A percentile compares a stretch with the other conserved stretches of the same genome.
Conservation (phyloP, 2,329 filamentous ascomycete genomes). For the Ambrosiella cleistominuta region DNA sequence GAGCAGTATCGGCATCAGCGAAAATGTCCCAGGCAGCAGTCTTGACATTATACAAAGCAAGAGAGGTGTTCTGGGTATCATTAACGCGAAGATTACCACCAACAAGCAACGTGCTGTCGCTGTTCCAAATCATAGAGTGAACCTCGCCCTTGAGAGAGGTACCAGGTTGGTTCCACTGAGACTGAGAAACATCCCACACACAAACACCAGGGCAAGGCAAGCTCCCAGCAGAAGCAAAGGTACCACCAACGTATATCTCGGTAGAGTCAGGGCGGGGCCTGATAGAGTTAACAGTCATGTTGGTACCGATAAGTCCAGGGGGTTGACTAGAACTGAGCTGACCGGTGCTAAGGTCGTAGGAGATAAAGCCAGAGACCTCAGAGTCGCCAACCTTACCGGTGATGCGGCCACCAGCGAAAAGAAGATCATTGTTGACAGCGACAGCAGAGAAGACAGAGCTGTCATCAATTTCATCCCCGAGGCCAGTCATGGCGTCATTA, state of each 20-base stretch:
- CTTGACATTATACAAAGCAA: constrained; percentile 58
- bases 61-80: constrained; percentile 39
- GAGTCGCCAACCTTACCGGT: constrained; percentile 49
- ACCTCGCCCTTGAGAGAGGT: constrained; percentile 53
- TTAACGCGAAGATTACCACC: constrained; percentile 60
- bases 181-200: constrained; percentile 50
- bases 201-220: constrained; percentile 72
- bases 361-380: constrained; percentile 53
- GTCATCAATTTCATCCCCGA: constrained; percentile 46
- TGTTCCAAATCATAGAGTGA: constrained; percentile 58
- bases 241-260: constrained; percentile 73
- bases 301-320: constrained; percentile 51
- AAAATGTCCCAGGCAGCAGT: constrained; percentile 48
- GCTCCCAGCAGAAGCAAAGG: constrained; percentile 66
- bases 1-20: constrained; percentile 34
- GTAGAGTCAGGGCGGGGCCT: constrained; percentile 49
- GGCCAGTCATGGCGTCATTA: constrained; percentile 46
- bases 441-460: constrained; percentile 63
- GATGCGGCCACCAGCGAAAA: constrained; percentile 72
- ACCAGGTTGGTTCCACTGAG: constrained; percentile 68
- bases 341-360: constrained; percentile 55
- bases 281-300: constrained; percentile 61
- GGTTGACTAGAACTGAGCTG: constrained; percentile 51
- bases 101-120: constrained; percentile 51
- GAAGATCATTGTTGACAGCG: constrained; percentile 43